Conservation (phyloP, 208 protist species). For the Crithidia fasciculata region DNA sequence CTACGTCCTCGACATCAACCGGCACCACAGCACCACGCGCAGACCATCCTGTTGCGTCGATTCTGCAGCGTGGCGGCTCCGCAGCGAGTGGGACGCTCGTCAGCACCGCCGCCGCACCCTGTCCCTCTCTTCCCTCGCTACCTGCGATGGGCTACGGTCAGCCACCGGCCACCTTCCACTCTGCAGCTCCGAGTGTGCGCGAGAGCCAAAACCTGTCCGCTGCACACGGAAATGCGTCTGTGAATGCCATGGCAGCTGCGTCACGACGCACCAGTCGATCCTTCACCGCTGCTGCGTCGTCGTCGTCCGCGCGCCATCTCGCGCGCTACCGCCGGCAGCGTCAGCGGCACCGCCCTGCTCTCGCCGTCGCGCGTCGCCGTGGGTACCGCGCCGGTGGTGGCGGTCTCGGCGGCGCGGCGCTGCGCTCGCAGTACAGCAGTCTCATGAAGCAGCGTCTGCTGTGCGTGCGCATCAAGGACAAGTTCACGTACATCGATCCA, state of each 20-base stretch:
- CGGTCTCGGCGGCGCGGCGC: not conserved
- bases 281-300: not conserved
- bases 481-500: constrained; percentile 44
- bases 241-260: not conserved
- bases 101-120: not conserved
- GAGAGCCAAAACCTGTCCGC: constrained; percentile 1
- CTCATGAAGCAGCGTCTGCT: constrained; percentile 34
- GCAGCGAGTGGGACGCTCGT: not conserved
- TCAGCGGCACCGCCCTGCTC: constrained; percentile 13
- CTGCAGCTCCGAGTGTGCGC: not conserved
- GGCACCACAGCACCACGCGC: not conserved
- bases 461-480: constrained; percentile 39
- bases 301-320: not conserved
- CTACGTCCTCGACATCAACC: not conserved
- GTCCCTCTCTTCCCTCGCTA: not conserved
- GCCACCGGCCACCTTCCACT: not conserved
- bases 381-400: constrained; percentile 3
- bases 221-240: not conserved
- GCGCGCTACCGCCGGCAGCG: constrained; percentile 5
- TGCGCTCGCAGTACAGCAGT: constrained; percentile 28
- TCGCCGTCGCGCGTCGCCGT: constrained; percentile 8
- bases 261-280: not conserved
- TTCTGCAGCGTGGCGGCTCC: constrained; percentile 12
- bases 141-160: constrained; percentile 9
- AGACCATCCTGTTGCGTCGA: not conserved